Percentiles rank a stretch among this genome's conserved stretches.
Evolutionary conservation across 78 protist genomes (phyloP).

Genomic region (Pigoraptor vietnamica): DNA sequence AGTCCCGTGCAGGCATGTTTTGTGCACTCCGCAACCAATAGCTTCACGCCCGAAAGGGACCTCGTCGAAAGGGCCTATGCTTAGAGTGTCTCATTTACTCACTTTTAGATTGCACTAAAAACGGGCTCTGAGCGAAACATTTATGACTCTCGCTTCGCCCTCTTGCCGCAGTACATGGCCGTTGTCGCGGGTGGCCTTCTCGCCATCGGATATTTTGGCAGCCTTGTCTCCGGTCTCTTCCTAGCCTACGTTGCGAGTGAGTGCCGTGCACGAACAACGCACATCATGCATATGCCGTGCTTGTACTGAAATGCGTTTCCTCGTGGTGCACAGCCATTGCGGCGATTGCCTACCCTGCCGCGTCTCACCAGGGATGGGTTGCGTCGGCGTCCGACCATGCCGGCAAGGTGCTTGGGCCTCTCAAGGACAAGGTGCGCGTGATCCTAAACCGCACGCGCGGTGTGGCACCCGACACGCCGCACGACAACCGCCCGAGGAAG

Average conservation of each 20-base stretch:
- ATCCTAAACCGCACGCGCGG: background rate
- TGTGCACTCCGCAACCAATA: too few species aligned
- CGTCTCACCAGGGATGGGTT: background rate
- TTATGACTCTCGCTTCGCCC: background rate
- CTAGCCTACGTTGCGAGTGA: background rate
- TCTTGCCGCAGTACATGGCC: background rate
- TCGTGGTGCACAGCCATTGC: background rate
- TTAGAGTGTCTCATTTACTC: too few species aligned
- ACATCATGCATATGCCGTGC: background rate
- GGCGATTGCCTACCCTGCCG: background rate
- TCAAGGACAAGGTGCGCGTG: background rate
- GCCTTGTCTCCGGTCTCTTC: background rate
- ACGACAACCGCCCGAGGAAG: background rate
- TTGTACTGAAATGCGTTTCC: too few species aligned
- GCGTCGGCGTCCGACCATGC: background rate
- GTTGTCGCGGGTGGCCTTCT: background rate
- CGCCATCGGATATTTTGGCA: background rate
- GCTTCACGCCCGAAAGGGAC: background rate
- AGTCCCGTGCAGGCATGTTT: background rate
- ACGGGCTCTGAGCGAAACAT: background rate
- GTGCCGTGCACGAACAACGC: background rate
- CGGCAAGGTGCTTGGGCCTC: background rate
- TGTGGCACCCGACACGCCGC: background rate
- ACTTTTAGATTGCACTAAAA: background rate
- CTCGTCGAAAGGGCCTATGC: background rate